phyloP scores from a whole-genome alignment of 352 stramenopile species.

The Peronospora belbahrii region DNA sequence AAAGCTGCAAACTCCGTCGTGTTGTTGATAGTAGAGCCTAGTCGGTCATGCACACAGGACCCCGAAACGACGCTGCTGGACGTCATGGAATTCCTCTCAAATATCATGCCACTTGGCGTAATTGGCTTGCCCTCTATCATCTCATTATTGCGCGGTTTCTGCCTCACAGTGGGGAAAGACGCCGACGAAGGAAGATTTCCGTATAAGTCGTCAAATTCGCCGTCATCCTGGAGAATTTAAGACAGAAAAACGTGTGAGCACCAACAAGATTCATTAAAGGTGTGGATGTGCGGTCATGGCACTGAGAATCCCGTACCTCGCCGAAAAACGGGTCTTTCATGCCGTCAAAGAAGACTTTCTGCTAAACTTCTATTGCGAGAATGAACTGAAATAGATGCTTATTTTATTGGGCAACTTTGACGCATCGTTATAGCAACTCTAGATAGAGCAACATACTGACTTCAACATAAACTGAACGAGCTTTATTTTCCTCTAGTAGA shows the following conservation, averaged over 20 bases:
- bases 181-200: slow-evolving; percentile 15
- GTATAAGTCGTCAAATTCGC: slow-evolving; percentile 75
- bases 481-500: background rate
- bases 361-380: too few relatives aligned
- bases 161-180: background rate
- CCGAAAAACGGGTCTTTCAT: slow-evolving; percentile 38
- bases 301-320: slow-evolving; percentile 9
- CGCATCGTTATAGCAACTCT: background rate
- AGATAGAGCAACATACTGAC: background rate
- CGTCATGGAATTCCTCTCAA: slow-evolving; percentile 8
- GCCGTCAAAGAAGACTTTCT: too few relatives aligned
- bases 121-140: background rate
- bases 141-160: slow-evolving; percentile 5
- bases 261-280: background rate
- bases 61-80: slow-evolving; percentile 20
- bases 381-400: slow-evolving; percentile 1
- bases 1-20: slow-evolving; percentile 16
- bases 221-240: slow-evolving; percentile 40
- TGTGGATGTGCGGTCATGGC: background rate
- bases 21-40: slow-evolving; percentile 12
- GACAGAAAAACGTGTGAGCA: slow-evolving; percentile 1
- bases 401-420: background rate
- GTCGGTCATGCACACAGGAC: slow-evolving; percentile 20
- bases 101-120: background rate
- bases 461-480: too few relatives aligned